phyloP scores from a whole-genome alignment of 139 green algal genomes.

The Asterochloris erici region DNA sequence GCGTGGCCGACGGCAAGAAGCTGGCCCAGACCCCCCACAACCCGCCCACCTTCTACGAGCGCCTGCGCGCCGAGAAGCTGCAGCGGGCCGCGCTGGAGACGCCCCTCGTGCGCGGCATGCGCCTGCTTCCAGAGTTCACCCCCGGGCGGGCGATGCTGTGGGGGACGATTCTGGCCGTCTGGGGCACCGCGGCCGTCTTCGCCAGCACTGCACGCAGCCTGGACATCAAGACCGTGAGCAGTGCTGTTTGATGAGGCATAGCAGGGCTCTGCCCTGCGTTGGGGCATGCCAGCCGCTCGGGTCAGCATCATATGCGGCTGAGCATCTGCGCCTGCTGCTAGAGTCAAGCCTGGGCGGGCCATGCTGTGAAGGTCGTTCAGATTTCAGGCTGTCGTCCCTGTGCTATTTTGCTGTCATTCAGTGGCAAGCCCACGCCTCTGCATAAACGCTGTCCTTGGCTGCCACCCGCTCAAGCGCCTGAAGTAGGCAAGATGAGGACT shows the following conservation, averaged over 20 bases:
- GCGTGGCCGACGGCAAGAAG: slow-evolving; percentile 38
- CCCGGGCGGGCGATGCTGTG: slow-evolving; percentile 38
- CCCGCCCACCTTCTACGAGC: slow-evolving; percentile 31
- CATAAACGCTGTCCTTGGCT: not conserved
- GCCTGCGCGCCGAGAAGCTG: slow-evolving; percentile 21
- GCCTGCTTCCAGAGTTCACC: slow-evolving; percentile 28
- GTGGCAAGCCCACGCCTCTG: not conserved
- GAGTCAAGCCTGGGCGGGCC: not conserved
- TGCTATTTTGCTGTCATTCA: not conserved
- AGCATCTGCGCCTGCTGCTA: not conserved
- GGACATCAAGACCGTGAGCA: slow-evolving; percentile 24
- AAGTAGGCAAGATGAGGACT: not conserved
- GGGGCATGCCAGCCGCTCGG: not conserved
- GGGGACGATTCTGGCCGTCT: slow-evolving; percentile 49
- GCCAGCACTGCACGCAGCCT: slow-evolving; percentile 21
- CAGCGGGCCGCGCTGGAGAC: slow-evolving; percentile 31
- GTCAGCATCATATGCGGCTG: not conserved
- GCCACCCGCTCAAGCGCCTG: not conserved
- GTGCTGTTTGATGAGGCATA: not conserved
- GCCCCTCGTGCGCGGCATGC: slow-evolving; percentile 21
- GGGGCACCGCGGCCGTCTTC: slow-evolving; percentile 43
- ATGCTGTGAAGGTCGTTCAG: not conserved
- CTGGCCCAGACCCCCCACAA: slow-evolving; percentile 29
- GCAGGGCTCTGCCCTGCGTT: not conserved
- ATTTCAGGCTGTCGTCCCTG: too few species aligned